These are phyloP conservation scores for Skeletonema grethae DNA, from an alignment of 108 stramenopile genomes.

Conservation along the genomic window DNA sequence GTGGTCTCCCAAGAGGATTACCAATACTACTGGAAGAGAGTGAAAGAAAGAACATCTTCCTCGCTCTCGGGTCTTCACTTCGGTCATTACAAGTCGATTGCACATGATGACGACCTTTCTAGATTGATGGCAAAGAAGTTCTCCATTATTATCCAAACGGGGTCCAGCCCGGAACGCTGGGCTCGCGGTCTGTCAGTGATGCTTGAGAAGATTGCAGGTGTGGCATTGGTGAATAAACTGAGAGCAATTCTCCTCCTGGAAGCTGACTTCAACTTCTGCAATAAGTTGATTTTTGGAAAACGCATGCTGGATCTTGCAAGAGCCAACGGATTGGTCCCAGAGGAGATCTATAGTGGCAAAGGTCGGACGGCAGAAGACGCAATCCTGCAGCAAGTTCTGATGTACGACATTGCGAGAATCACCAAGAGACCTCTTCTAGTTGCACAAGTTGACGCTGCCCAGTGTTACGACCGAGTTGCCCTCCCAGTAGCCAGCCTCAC, in stretches of 20 bases:
- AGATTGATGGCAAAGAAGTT: too few relatives aligned
- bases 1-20: constrained; percentile 11
- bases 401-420: constrained; percentile 10
- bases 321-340: background rate
- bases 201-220: constrained; percentile 14
- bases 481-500: constrained; percentile 13
- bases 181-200: too few relatives aligned
- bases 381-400: constrained; percentile 9
- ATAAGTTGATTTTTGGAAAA: constrained; percentile 15
- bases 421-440: background rate
- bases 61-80: constrained; percentile 20
- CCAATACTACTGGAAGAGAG: constrained; percentile 10
- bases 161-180: too few relatives aligned
- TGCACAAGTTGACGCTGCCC: constrained; percentile 1
- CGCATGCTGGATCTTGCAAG: background rate
- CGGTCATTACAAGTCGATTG: constrained; percentile 13
- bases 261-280: constrained; percentile 19
- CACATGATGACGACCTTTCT: too few relatives aligned
- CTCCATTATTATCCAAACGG: too few relatives aligned
- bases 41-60: constrained; percentile 18
- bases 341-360: constrained; percentile 16
- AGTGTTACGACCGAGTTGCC: constrained; percentile 28
- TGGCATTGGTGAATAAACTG: constrained; percentile 7
- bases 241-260: constrained; percentile 8
- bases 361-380: constrained; percentile 27